Evolutionary conservation across 2,329 filamentous ascomycete species (phyloP).

Genomic region (Bipolaris cookei): DNA sequence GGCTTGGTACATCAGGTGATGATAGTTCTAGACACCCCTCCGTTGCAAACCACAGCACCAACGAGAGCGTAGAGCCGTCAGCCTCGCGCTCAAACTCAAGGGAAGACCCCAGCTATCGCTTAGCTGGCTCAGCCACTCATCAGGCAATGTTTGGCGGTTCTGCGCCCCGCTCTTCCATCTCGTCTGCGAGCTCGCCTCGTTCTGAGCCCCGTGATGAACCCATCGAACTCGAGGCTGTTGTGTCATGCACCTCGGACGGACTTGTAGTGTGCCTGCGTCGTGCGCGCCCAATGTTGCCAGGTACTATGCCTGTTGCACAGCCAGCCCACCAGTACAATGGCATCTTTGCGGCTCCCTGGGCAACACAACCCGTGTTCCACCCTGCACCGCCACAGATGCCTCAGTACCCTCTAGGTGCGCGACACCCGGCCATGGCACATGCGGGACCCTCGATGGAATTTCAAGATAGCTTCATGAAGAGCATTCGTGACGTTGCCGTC

Average conservation of each 20-base stretch:
- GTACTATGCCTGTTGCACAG: constrained; percentile 28
- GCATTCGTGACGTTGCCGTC: constrained; percentile 84
- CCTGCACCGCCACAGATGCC: constrained; percentile 49
- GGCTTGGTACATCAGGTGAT: constrained; percentile 42
- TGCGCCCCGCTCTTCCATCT: constrained; percentile 37
- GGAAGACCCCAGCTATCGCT: constrained; percentile 49
- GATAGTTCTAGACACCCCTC: constrained; percentile 30
- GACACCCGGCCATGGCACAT: constrained; percentile 54
- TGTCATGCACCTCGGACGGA: constrained; percentile 88
- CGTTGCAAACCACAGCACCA: constrained; percentile 23
- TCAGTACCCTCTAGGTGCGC: constrained; percentile 45
- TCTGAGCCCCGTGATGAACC: constrained; percentile 46
- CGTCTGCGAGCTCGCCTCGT: constrained; percentile 31
- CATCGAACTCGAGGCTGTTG: constrained; percentile 84
- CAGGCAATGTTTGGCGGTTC: constrained; percentile 36
- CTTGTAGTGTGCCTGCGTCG: constrained; percentile 80
- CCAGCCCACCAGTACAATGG: constrained; percentile 53
- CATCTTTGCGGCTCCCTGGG: constrained; percentile 83
- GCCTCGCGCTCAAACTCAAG: constrained; percentile 54
- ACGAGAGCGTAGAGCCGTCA: constrained; percentile 27
- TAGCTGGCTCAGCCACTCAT: constrained; percentile 43
- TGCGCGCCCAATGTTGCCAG: constrained; percentile 72
- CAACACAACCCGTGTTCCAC: constrained; percentile 65
- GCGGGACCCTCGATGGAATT: constrained; percentile 52
- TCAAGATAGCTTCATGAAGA: constrained; percentile 71